Evolutionary conservation across 345 rosid species (phyloP).

Genomic region (Euphorbia lathyris): DNA sequence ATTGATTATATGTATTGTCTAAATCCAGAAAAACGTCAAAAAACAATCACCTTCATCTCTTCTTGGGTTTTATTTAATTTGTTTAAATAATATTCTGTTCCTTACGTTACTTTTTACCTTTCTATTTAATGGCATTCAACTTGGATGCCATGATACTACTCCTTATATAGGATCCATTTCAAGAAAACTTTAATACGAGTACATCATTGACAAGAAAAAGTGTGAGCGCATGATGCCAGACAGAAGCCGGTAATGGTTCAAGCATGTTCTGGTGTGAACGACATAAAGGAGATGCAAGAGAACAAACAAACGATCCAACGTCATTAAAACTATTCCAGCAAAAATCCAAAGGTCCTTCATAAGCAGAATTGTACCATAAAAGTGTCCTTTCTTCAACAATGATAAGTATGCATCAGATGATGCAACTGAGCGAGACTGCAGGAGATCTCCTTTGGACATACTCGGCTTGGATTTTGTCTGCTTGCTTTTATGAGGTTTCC

Average conservation of each 20-base stretch:
- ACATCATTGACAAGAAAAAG: background rate
- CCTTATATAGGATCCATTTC: background rate
- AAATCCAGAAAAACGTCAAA: background rate
- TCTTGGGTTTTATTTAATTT: background rate
- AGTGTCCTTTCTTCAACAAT: conserved; percentile 60
- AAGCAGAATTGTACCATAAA: conserved; percentile 44
- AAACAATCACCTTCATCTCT: background rate
- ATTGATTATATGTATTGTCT: background rate
- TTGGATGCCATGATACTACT: background rate
- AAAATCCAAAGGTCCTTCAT: background rate
- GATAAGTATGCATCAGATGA: conserved; percentile 74
- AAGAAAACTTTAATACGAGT: background rate
- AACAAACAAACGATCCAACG: background rate
- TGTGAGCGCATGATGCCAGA: background rate
- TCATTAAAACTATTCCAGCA: background rate
- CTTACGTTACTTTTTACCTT: background rate
- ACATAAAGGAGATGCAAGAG: background rate
- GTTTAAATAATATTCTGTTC: background rate
- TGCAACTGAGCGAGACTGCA: conserved; percentile 31
- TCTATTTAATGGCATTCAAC: background rate
- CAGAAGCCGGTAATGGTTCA: background rate
- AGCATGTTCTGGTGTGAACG: background rate
- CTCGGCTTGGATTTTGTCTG: conserved; percentile 48
- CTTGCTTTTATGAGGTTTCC: conserved; percentile 59
- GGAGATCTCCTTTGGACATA: conserved; percentile 48